A percentile compares a stretch with the other conserved stretches of the same genome.
These are phyloP conservation scores for Fonsecaea pedrosoi DNA, from an alignment of 2,329 filamentous ascomycete genomes.

Conservation along the genomic window DNA sequence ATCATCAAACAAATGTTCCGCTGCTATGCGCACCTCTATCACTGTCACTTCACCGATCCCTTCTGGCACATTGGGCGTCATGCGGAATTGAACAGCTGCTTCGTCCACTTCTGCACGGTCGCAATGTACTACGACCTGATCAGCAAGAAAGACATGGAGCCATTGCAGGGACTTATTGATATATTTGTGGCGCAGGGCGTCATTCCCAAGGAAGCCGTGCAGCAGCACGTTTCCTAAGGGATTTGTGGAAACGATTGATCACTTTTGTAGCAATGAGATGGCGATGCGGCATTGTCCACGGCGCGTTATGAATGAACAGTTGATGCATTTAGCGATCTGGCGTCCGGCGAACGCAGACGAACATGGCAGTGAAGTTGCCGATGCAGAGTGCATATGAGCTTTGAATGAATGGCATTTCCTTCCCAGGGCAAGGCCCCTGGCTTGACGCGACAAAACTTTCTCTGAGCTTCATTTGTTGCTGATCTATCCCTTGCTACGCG, in stretches of 20 bases:
- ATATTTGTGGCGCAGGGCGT: constrained; percentile 89
- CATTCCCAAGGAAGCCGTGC: constrained; percentile 71
- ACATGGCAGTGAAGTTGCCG: neutral
- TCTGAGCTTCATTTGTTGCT: neutral
- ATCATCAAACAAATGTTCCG: constrained; percentile 99
- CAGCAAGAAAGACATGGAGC: constrained; percentile 87
- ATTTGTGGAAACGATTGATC: neutral
- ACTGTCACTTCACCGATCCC: constrained; percentile 86
- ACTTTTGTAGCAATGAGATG: neutral
- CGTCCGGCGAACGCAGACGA: constrained; percentile 7
- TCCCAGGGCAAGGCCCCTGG: neutral
- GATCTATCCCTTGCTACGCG: neutral
- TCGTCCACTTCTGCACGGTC: constrained; percentile 82
- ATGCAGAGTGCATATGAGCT: constrained; percentile 3
- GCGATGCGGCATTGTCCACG: neutral
- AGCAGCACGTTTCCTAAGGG: constrained; percentile 33
- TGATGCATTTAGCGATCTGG: constrained; percentile 21
- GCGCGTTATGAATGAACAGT: constrained; percentile 13
- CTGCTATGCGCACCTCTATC: constrained; percentile 97
- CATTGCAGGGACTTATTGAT: constrained; percentile 93
- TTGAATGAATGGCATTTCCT: neutral
- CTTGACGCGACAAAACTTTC: neutral
- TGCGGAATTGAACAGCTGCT: constrained; percentile 82
- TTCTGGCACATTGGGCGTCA: constrained; percentile 78
- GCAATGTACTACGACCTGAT: constrained; percentile 83